Percentiles rank a stretch among this genome's conserved stretches.
phyloP scores from a whole-genome alignment of 176 grass and related monocot genomes.

The Triticum aestivum region IWGSC_CS_RefSeq_v2.1 NC_057799.1:622395348-622395847 shows the following conservation, averaged over 20 bases:
- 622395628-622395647: background rate
- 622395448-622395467: background rate
- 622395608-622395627: too few relatives aligned
- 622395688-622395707: background rate
- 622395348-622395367: too few relatives aligned
- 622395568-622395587: background rate
- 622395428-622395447: background rate
- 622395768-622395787: background rate
- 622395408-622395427: too few relatives aligned
- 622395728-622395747: background rate
- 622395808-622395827: too few relatives aligned
- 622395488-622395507: background rate
- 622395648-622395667: background rate
- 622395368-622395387: too few relatives aligned
- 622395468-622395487: background rate
- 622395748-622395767: background rate
- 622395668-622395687: background rate
- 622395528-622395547: background rate
- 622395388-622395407: too few relatives aligned
- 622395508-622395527: background rate
- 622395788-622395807: too few relatives aligned
- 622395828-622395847: too few relatives aligned
- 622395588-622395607: background rate
- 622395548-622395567: background rate
- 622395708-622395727: background rate